Evolutionary conservation across 805 yeast species (phyloP), one percentile per base, ranked within the genome.

Genomic region (Lachancea sp.): DNA sequence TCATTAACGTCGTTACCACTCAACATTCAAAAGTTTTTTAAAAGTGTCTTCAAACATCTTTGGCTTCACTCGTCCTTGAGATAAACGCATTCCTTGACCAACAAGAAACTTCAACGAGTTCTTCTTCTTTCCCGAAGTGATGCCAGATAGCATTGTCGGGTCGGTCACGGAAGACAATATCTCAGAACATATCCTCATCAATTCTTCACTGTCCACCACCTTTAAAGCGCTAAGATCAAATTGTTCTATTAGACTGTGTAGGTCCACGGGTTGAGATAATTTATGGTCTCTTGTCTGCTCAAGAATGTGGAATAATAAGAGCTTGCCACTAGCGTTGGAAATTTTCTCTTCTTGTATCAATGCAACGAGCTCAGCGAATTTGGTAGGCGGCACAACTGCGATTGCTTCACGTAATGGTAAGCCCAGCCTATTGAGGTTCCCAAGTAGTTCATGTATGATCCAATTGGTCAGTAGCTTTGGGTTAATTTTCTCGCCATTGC

Each of bases 21-120:
- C 38, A 2, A 57, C 49, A 10, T 49, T 33, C 13, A 62, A 42
- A 10, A 60, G 29, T 32, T 55, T 51, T 50, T 63, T 67, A 46
- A 71, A 67, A 19, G 55, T 53, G 10, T 47, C 41, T 40, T 70
- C 72, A 40, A 71, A 63, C 7, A 61, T 56, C 6, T 54, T 49
- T 0, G 74, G 65, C 27, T 60, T 56, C 9, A 71, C 62, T 41
- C 65, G 65, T 1, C 97, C 97, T 52, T 81, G 84, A 1, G 87
- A 77, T 45, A 73, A 68, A 55, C 79, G 78, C 95, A 93, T 87
- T 16, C 88, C 95, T 58, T 77, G 78, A 1, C 97, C 98, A 3
- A 93, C 74, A 45, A 93, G 68, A 56, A 71, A 86, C 55, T 88
- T 85, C n/a, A 91, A 55, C 11, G 89, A 78, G 30, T 75, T 77